A percentile compares a stretch with the other conserved stretches of the same genome.
phyloP scores from a whole-genome alignment of 2,329 filamentous ascomycete species.

The Penicillium sumatraense region DNA sequence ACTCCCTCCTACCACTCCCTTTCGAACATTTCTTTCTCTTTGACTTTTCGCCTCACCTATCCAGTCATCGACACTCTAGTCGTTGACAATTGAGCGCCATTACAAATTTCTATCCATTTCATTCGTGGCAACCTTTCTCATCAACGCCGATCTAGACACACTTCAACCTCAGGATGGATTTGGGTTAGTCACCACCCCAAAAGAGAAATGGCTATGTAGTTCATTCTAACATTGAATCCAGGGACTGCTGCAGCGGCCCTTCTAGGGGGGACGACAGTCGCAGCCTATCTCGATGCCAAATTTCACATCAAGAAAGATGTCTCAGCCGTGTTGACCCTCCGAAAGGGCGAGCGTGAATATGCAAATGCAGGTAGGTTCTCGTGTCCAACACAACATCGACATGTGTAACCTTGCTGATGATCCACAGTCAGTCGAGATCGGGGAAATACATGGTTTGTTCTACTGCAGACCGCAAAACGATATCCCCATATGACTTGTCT shows the following conservation, averaged over 20 bases:
- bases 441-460: slow-evolving; percentile 67
- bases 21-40: not conserved
- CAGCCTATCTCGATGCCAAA: slow-evolving; percentile 63
- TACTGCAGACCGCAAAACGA: slow-evolving; percentile 60
- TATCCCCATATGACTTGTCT: slow-evolving; percentile 63
- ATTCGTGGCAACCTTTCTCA: not conserved
- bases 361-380: slow-evolving; percentile 52
- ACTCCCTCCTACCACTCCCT: not conserved
- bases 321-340: slow-evolving; percentile 48
- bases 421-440: slow-evolving; percentile 55
- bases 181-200: slow-evolving; percentile 4
- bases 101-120: no score
- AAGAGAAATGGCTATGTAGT: not conserved
- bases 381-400: no score
- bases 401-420: not conserved
- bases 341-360: slow-evolving; percentile 50
- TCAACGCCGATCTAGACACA: not conserved
- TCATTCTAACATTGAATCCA: slow-evolving; percentile 1
- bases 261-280: slow-evolving; percentile 32
- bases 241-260: slow-evolving; percentile 32
- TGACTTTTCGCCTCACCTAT: not conserved
- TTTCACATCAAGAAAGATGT: slow-evolving; percentile 69
- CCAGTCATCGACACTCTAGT: not conserved
- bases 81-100: not conserved
- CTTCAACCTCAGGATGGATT: slow-evolving; percentile 10